Evolutionary conservation across 768 basidiomycete genomes (phyloP).

Genomic region (Pisolithus orientalis): DNA sequence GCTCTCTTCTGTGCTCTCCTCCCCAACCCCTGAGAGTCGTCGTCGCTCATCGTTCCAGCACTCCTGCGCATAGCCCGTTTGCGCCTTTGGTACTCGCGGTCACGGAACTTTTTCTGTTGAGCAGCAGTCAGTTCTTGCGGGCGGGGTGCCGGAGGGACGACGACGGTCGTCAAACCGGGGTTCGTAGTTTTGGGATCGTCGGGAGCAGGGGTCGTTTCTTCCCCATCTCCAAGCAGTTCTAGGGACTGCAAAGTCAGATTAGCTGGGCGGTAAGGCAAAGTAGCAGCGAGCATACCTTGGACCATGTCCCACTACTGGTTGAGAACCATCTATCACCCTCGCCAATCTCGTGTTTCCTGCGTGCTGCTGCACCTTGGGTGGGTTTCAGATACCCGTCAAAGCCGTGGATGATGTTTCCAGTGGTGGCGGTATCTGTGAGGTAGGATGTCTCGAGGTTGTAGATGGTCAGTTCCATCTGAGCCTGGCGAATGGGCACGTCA

Average conservation of each 20-base stretch:
- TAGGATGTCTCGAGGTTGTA: constrained; percentile 73
- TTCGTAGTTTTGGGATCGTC: constrained; percentile 66
- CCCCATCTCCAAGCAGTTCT: constrained; percentile 68
- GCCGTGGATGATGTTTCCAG: constrained; percentile 84
- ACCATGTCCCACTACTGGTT: constrained; percentile 69
- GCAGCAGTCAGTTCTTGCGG: constrained; percentile 63
- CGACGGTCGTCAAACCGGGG: constrained; percentile 68
- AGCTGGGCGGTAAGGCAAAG: constrained; percentile 4
- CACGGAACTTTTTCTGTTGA: constrained; percentile 72
- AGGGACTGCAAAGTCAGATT: constrained; percentile 49
- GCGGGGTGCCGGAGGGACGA: constrained; percentile 67
- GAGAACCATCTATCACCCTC: constrained; percentile 81
- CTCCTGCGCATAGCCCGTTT: constrained; percentile 64
- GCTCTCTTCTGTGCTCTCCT: constrained; percentile 66
- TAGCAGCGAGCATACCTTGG: constrained; percentile 44
- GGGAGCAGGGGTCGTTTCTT: constrained; percentile 50
- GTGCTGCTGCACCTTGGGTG: constrained; percentile 39
- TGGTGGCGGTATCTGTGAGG: constrained; percentile 72
- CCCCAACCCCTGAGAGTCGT: constrained; percentile 51
- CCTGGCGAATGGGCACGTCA: constrained; percentile 35
- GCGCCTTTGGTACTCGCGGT: constrained; percentile 74
- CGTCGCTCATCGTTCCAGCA: constrained; percentile 65
- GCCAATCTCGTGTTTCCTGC: constrained; percentile 69
- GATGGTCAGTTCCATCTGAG: constrained; percentile 71
- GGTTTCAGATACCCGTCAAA: constrained; percentile 86